phyloP scores from a whole-genome alignment of 768 basidiomycete species.

The Polyporus arcularius region DNA sequence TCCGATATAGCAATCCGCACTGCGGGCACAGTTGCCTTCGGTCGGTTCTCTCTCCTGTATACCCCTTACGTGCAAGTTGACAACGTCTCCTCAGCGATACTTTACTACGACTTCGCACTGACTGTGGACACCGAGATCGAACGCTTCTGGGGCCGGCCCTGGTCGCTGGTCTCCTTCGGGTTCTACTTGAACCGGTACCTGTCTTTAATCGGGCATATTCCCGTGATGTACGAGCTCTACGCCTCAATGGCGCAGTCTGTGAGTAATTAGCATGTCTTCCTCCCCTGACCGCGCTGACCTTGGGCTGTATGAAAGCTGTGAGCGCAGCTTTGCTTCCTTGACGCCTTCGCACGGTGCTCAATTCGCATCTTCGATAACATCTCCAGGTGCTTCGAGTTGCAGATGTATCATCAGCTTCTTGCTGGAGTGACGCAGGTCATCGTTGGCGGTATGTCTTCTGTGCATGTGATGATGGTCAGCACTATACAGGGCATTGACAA shows the following conservation, averaged over 20 bases:
- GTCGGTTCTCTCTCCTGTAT: not conserved
- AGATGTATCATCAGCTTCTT: slow-evolving; percentile 3
- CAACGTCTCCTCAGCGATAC: slow-evolving; percentile 21
- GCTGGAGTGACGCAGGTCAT: slow-evolving; percentile 1
- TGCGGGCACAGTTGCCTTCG: not conserved
- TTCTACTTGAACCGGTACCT: slow-evolving; percentile 27
- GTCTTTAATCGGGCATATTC: slow-evolving; percentile 23
- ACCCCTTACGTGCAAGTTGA: not conserved
- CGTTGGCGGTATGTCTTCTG: not conserved
- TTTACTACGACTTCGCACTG: slow-evolving; percentile 47
- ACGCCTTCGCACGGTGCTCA: not conserved
- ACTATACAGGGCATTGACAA: not conserved
- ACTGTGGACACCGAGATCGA: slow-evolving; percentile 46
- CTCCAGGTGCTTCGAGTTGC: not conserved
- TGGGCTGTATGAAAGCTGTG: not conserved
- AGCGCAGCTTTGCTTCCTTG: not conserved
- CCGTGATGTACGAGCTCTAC: slow-evolving; percentile 14
- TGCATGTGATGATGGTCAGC: not conserved
- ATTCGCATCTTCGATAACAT: not conserved
- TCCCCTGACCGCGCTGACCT: not conserved
- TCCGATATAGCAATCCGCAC: not conserved
- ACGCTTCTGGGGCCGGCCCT: slow-evolving; percentile 40
- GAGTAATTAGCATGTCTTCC: not conserved
- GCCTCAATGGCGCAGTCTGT: not conserved
- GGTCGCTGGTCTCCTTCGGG: slow-evolving; percentile 16